Conservation (phyloP, 345 rosid species). For the Alliaria petiolata region DNA sequence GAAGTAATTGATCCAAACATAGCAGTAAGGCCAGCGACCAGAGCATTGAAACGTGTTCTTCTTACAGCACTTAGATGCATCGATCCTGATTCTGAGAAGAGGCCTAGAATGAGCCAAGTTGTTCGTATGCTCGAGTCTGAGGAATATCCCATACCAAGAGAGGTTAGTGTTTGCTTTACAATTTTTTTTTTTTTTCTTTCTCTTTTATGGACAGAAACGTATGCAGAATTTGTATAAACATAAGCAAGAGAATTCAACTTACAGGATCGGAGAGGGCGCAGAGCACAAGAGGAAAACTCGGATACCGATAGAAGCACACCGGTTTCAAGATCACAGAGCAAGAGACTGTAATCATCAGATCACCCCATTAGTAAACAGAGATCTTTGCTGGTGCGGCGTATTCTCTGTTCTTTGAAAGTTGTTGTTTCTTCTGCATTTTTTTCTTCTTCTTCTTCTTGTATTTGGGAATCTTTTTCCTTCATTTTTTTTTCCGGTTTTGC, state of each 20-base stretch:
- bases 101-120: constrained; percentile 97
- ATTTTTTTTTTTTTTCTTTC: not conserved
- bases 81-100: constrained; percentile 83
- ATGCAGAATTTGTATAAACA: not conserved
- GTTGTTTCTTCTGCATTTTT: constrained; percentile 42
- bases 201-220: not conserved
- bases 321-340: constrained; percentile 60
- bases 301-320: constrained; percentile 76
- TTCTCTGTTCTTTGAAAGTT: constrained; percentile 12
- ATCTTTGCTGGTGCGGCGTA: not conserved
- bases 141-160: constrained; percentile 91
- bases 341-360: constrained; percentile 10
- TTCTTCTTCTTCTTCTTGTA: constrained; percentile 14
- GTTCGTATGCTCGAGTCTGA: constrained; percentile 96
- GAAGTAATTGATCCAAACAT: constrained; percentile 90
- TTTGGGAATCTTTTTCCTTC: not conserved
- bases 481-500: not conserved
- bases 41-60: constrained; percentile 81
- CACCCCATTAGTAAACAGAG: constrained; percentile 2
- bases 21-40: constrained; percentile 70
- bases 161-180: constrained; percentile 44
- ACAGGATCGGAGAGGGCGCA: constrained; percentile 84
- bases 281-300: constrained; percentile 67
- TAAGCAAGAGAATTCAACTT: constrained; percentile 12
- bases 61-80: constrained; percentile 94